Base-by-base conservation (phyloP, 345 rosid species). In the Linum usitatissimum region DNA sequence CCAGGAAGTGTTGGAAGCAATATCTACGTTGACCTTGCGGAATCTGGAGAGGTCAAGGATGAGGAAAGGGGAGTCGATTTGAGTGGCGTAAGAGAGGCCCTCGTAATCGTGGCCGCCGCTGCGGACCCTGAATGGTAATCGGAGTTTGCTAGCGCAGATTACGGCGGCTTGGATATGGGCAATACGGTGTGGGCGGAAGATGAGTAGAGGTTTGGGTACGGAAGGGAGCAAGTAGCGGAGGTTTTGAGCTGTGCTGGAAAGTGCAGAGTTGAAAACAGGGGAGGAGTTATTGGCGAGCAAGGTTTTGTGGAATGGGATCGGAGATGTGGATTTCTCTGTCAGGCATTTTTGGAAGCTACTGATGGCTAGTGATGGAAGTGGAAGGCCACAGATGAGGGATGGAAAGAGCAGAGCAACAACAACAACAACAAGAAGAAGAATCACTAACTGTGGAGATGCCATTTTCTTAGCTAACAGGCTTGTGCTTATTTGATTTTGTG, bases 1-100 rank as follows among this genome's bases (percentile, higher is more conserved):
- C 96, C 93, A 88, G 28, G 88, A 85, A 34, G 31, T 79, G 59
- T 71, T 76, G 7, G 70, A 78, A 13, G 66, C 51, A 0, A 80
- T 66, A 56, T 81, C 70, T 13, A 86, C 71, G 23, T 61, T 60
- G 21, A 84, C 55, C 1, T 76, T 65, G 10, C 96, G 81, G 4
- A 88, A 70, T 65, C 66, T 78, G 0, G 74, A 53, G 9, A 88
- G 71, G 65, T 88, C 93, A 38, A 83, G 40, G 3, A 88, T 3
- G 36, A 83, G 45, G 60, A 84, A 88, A 5, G 91, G 87, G 4
- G 77, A 62, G 30, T 77, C 83, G 40, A 18, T 19, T 28, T 55
- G 20, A 28, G 59, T 6, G 30, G 59, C 59, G 59, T 55, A 55
- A 18, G 59, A 55, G 30, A 55, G 9, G 21, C 59, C 59, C 59